These are phyloP conservation scores for Nakazawaea wickerhamii DNA, from an alignment of 805 yeast species.

Conservation along the genomic window DNA sequence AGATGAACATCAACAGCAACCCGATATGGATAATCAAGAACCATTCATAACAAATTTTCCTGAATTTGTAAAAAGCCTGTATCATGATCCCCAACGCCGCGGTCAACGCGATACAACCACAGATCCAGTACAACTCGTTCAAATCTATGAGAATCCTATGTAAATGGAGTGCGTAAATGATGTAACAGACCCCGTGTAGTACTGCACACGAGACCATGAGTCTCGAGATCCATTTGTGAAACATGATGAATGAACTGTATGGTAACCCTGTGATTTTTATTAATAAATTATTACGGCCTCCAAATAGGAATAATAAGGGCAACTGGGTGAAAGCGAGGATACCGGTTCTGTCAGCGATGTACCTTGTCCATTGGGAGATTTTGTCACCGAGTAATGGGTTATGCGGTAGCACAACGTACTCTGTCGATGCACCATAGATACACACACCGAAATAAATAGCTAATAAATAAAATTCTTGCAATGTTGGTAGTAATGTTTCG, in stretches of 20 bases:
- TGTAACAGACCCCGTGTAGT: conserved; percentile 24
- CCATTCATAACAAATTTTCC: conserved; percentile 43
- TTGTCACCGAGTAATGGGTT: conserved; percentile 17
- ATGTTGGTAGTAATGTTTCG: conserved; percentile 23
- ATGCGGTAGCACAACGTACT: conserved; percentile 14
- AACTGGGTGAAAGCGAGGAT: conserved; percentile 36
- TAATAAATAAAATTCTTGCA: conserved; percentile 20
- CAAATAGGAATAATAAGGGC: conserved; percentile 49
- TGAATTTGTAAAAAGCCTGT: conserved; percentile 39
- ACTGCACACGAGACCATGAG: conserved; percentile 22
- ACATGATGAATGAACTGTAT: conserved; percentile 34
- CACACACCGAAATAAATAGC: conserved; percentile 15
- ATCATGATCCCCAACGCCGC: conserved; percentile 37
- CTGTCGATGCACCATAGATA: conserved; percentile 11
- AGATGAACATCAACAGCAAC: conserved; percentile 37
- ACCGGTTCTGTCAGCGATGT: conserved; percentile 55
- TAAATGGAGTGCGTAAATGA: conserved; percentile 25
- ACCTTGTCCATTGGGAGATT: conserved; percentile 26
- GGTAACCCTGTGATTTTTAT: conserved; percentile 49
- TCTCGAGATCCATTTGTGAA: conserved; percentile 41
- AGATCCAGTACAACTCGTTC: conserved; percentile 14
- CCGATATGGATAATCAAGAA: conserved; percentile 38
- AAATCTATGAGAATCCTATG: conserved; percentile 4
- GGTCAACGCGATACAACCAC: conserved; percentile 26
- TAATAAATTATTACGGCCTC: conserved; percentile 52